Conservation (phyloP, 148 eudicot species). For the Persicaria tinctoria region DNA sequence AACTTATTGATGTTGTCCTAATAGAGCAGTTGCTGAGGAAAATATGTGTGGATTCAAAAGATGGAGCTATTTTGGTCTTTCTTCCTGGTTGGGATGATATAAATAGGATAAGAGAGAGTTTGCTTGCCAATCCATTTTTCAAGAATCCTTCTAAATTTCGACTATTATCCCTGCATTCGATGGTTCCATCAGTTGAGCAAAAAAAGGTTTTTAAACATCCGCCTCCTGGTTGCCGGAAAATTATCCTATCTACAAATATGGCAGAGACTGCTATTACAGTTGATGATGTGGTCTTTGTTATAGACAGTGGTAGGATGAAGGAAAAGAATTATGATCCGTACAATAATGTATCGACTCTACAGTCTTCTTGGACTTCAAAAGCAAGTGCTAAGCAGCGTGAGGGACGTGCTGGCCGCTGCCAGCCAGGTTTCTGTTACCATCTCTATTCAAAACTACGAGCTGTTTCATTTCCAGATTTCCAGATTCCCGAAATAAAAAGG, state of each 20-base stretch:
- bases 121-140: slow-evolving; percentile 43
- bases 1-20: slow-evolving; percentile 52
- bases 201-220: slow-evolving; percentile 69
- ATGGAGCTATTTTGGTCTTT: slow-evolving; percentile 86
- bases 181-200: slow-evolving; percentile 82
- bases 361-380: slow-evolving; percentile 86
- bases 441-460: slow-evolving; percentile 70
- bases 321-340: slow-evolving; percentile 94
- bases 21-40: slow-evolving; percentile 66
- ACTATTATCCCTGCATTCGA: slow-evolving; percentile 72
- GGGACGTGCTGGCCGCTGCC: slow-evolving; percentile 99
- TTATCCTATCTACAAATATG: slow-evolving; percentile 86
- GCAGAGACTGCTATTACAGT: slow-evolving; percentile 93
- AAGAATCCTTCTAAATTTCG: slow-evolving; percentile 50
- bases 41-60: slow-evolving; percentile 60
- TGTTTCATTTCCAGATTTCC: slow-evolving; percentile 69
- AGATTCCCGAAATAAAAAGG: slow-evolving; percentile 81
- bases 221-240: slow-evolving; percentile 79
- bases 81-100: slow-evolving; percentile 99
- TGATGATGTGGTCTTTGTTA: slow-evolving; percentile 86
- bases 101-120: slow-evolving; percentile 46
- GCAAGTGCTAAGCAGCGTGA: slow-evolving; percentile 97
- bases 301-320: slow-evolving; percentile 95
- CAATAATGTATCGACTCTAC: slow-evolving; percentile 79
- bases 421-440: slow-evolving; percentile 92